Percentiles rank a stretch among this genome's conserved stretches.
Evolutionary conservation across 1,284 basidiomycete species (phyloP).

Genomic region (Melampsora americana): DNA sequence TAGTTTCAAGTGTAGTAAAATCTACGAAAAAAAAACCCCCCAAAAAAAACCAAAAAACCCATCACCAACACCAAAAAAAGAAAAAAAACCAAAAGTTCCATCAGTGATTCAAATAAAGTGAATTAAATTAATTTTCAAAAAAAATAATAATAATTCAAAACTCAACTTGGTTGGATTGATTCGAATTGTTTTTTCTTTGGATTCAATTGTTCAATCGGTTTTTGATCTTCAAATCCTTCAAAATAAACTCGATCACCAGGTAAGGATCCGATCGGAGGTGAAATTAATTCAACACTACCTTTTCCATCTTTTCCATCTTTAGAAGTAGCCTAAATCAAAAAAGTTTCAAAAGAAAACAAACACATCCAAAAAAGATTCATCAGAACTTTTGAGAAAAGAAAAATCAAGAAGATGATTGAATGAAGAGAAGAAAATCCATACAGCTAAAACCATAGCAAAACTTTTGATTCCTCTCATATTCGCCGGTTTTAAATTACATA

Average conservation of each 20-base stretch:
- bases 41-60: not conserved
- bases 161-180: slow-evolving; percentile 76
- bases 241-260: slow-evolving; percentile 91
- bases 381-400: too few relatives aligned
- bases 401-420: too few relatives aligned
- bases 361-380: not conserved
- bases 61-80: too few relatives aligned
- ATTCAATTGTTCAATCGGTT: slow-evolving; percentile 75
- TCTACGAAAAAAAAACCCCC: slow-evolving; percentile 56
- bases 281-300: slow-evolving; percentile 78
- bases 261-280: slow-evolving; percentile 77
- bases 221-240: slow-evolving; percentile 63
- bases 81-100: not conserved
- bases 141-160: not conserved
- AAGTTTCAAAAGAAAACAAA: not conserved
- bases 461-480: slow-evolving; percentile 94
- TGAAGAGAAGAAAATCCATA: slow-evolving; percentile 53
- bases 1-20: slow-evolving; percentile 78
- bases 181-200: slow-evolving; percentile 98
- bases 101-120: slow-evolving; percentile 24
- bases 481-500: slow-evolving; percentile 92
- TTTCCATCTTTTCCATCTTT: slow-evolving; percentile 68
- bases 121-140: slow-evolving; percentile 14
- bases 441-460: slow-evolving; percentile 91
- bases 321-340: slow-evolving; percentile 70